These are phyloP conservation scores for Balakata baccata DNA, from an alignment of 345 rosid genomes.

Conservation along the genomic window DNA sequence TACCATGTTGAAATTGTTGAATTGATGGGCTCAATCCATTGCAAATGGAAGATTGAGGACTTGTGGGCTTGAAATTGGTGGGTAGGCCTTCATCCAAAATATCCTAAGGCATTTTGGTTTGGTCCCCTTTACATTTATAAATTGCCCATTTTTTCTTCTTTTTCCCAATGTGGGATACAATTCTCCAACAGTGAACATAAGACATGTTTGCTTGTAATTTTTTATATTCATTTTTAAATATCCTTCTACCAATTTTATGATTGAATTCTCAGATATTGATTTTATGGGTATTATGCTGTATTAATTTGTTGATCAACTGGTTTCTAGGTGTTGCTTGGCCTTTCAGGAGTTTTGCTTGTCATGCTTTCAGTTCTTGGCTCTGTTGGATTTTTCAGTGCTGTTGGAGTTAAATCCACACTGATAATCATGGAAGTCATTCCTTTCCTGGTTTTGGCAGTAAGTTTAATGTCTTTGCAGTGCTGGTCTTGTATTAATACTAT, in stretches of 20 bases:
- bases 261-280: not conserved
- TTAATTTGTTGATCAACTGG: constrained; percentile 19
- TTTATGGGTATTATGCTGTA: not conserved
- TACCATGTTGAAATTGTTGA: too few relatives aligned
- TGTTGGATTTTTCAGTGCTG: constrained; percentile 88
- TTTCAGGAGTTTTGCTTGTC: constrained; percentile 92
- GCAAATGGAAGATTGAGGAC: too few relatives aligned
- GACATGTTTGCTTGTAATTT: not conserved
- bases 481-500: constrained; percentile 8
- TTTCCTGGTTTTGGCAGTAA: constrained; percentile 93
- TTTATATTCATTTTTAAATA: too few relatives aligned
- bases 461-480: constrained; percentile 29
- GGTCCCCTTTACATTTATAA: too few relatives aligned
- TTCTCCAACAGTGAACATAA: too few relatives aligned
- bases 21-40: too few relatives aligned
- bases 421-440: constrained; percentile 99
- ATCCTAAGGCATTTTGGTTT: too few relatives aligned
- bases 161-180: too few relatives aligned
- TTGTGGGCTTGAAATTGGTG: too few relatives aligned
- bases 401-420: constrained; percentile 88
- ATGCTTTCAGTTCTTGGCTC: constrained; percentile 95
- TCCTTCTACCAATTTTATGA: not conserved
- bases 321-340: constrained; percentile 85
- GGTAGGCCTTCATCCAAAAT: too few relatives aligned
- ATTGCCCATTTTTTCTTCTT: too few relatives aligned